These are phyloP conservation scores for Boletus calvinii DNA, from an alignment of 1,284 basidiomycete genomes.

Conservation along the genomic window DNA sequence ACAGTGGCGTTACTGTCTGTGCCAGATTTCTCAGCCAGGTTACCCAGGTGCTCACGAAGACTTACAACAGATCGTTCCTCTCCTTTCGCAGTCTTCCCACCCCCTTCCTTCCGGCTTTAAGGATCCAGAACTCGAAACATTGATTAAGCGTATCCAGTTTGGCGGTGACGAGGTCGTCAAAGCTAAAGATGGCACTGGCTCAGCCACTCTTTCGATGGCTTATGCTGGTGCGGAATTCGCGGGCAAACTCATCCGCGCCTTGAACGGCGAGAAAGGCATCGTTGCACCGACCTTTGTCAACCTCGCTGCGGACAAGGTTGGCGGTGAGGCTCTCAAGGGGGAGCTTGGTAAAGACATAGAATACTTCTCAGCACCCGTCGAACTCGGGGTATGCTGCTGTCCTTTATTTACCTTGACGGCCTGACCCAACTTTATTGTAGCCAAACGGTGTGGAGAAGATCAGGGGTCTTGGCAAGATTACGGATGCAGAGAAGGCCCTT, in stretches of 20 bases:
- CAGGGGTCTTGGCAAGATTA: constrained; percentile 70
- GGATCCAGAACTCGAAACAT: constrained; percentile 44
- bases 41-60: constrained; percentile 9
- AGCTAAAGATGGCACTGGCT: constrained; percentile 87
- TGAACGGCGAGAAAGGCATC: constrained; percentile 87
- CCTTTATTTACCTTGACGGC: not conserved
- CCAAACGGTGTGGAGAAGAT: constrained; percentile 82
- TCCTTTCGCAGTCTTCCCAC: constrained; percentile 89
- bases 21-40: constrained; percentile 16
- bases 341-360: constrained; percentile 69
- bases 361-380: constrained; percentile 83
- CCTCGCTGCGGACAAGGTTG: constrained; percentile 72
- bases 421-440: constrained; percentile 37
- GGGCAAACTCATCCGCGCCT: constrained; percentile 75
- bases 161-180: constrained; percentile 94
- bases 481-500: constrained; percentile 71
- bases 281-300: constrained; percentile 85
- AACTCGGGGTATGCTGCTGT: constrained; percentile 71
- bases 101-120: constrained; percentile 47
- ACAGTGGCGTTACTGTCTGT: constrained; percentile 86
- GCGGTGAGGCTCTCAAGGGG: constrained; percentile 62
- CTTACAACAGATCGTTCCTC: constrained; percentile 77
- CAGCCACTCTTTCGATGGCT: constrained; percentile 88
- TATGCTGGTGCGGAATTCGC: constrained; percentile 89
- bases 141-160: constrained; percentile 92